Evolutionary conservation across 2,329 filamentous ascomycete species (phyloP).

Genomic region (Colletotrichum tabaci): DNA sequence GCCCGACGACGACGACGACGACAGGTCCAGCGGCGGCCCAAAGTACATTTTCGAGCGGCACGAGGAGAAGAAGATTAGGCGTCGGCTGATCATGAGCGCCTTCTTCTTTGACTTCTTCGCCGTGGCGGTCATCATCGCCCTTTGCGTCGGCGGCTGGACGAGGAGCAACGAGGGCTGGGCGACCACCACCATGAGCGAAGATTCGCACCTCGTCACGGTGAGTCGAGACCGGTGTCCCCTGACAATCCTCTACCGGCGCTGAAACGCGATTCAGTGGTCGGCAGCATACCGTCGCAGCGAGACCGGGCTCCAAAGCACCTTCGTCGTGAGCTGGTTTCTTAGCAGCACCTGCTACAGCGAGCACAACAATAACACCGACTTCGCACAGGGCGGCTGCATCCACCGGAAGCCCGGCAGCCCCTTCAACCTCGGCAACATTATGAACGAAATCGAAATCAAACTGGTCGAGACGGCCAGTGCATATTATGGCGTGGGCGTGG

Average conservation of each 20-base stretch:
- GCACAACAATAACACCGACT: not conserved
- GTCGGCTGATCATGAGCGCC: constrained; percentile 1
- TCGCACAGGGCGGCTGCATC: constrained; percentile 7
- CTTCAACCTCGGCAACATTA: constrained; percentile 25
- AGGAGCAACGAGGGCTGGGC: not conserved
- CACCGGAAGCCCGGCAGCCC: constrained; percentile 21
- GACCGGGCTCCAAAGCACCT: constrained; percentile 13
- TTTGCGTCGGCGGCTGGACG: constrained; percentile 31
- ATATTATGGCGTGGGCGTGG: not conserved
- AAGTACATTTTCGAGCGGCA: constrained; percentile 28
- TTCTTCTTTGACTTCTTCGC: constrained; percentile 26
- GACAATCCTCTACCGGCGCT: not conserved
- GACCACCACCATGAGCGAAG: constrained; percentile 5
- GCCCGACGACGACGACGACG: constrained; percentile 14
- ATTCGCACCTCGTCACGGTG: constrained; percentile 28
- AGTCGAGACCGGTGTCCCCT: not conserved
- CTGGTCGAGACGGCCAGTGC: not conserved
- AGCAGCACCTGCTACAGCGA: constrained; percentile 29
- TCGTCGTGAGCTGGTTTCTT: constrained; percentile 25
- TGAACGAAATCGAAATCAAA: not conserved
- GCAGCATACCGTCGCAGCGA: constrained; percentile 7
- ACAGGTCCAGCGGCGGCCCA: constrained; percentile 11
- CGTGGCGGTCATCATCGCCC: constrained; percentile 16
- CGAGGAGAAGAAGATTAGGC: constrained; percentile 29
- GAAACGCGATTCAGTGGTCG: constrained; percentile 26